phyloP scores from a whole-genome alignment of 768 basidiomycete genomes.

The Tulasnella sp. region DNA sequence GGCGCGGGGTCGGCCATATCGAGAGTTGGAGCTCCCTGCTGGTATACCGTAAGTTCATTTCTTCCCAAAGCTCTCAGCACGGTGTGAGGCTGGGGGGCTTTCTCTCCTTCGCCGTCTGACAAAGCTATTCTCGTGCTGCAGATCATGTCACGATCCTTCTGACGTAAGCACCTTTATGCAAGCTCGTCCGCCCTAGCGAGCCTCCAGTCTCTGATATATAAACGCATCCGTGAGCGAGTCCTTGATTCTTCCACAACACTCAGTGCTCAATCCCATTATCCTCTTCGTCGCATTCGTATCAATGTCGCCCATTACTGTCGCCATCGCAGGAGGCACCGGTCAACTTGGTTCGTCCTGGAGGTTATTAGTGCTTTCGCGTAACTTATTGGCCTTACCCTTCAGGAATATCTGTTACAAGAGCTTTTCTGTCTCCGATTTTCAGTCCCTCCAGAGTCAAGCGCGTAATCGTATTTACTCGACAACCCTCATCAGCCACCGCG shows the following conservation, averaged over 20 bases:
- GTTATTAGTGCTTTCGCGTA: neutral
- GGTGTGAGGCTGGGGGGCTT: neutral
- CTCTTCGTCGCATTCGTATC: neutral
- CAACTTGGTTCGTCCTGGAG: neutral
- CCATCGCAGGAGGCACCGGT: constrained; percentile 19
- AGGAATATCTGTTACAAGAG: neutral
- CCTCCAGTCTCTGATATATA: neutral
- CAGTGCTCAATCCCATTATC: neutral
- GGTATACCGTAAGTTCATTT: neutral
- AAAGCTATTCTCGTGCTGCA: neutral
- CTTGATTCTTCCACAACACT: neutral
- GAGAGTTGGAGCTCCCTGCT: neutral
- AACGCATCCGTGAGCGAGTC: neutral
- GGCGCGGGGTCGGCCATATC: neutral
- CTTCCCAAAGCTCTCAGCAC: neutral
- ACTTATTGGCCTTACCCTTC: neutral
- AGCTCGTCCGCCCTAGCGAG: neutral
- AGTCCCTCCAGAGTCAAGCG: neutral
- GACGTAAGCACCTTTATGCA: neutral
- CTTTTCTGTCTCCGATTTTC: neutral
- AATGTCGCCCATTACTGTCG: constrained; percentile 3
- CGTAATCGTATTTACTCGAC: constrained; percentile 15
- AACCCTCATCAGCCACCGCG: neutral
- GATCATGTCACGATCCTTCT: neutral
- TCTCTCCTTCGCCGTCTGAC: neutral